phyloP scores from a whole-genome alignment of 1,139 yeast genomes.

The Yamadazyma diddensiae region DNA sequence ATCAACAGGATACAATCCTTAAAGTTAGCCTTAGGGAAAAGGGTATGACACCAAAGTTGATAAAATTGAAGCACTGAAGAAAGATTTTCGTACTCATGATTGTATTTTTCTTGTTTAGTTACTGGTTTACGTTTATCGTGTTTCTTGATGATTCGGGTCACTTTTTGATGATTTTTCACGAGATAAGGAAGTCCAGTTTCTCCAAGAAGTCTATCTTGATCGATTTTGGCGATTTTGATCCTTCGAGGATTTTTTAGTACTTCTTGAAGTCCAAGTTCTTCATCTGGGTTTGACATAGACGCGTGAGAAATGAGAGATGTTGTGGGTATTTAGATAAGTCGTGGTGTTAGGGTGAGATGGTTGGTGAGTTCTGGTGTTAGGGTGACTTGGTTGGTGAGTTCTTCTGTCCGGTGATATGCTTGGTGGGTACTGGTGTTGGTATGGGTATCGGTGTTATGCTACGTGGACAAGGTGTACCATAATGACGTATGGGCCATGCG shows the following conservation, averaged over 20 bases:
- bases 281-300: slow-evolving; percentile 19
- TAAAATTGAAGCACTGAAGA: slow-evolving; percentile 57
- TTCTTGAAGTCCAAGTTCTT: slow-evolving; percentile 40
- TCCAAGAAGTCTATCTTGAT: slow-evolving; percentile 48
- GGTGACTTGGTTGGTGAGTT: no score
- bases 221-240: slow-evolving; percentile 40
- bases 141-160: slow-evolving; percentile 25
- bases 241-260: slow-evolving; percentile 34
- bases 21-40: slow-evolving; percentile 77
- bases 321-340: no score
- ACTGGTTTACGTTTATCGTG: slow-evolving; percentile 22
- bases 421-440: no score
- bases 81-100: slow-evolving; percentile 42
- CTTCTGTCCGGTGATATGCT: no score
- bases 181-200: slow-evolving; percentile 48
- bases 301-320: slow-evolving; percentile 2
- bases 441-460: no score
- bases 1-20: slow-evolving; percentile 50
- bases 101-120: slow-evolving; percentile 23
- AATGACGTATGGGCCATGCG: no score
- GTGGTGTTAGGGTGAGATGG: no score
- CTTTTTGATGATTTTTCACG: slow-evolving; percentile 35
- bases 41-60: slow-evolving; percentile 82
- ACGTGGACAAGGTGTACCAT: no score
- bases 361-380: no score